Percentiles rank a stretch among this genome's conserved stretches.
Evolutionary conservation across 495 filamentous ascomycete genomes (phyloP).

Genomic region (Aspergillus campestris): DNA sequence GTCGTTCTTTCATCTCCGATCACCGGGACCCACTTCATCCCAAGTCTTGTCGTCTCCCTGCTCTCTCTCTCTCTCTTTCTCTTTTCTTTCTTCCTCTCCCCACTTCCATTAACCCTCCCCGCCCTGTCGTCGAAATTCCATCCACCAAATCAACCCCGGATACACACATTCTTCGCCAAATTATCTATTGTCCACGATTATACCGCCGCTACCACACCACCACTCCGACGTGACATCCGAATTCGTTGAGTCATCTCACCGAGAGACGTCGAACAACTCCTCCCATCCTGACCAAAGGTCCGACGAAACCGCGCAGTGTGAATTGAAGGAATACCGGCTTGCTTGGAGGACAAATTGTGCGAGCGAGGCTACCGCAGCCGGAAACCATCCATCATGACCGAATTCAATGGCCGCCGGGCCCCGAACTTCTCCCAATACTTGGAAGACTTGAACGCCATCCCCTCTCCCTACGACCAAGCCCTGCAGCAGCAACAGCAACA

Average conservation of each 20-base stretch:
- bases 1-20: too few relatives aligned
- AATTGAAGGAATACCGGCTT: neutral
- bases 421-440: slow-evolving; percentile 85
- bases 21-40: too few relatives aligned
- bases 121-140: neutral
- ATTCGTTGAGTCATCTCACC: too few relatives aligned
- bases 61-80: neutral
- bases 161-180: too few relatives aligned
- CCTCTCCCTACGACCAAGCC: slow-evolving; percentile 56
- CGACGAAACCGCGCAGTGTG: too few relatives aligned
- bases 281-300: too few relatives aligned
- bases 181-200: too few relatives aligned
- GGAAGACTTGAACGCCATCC: slow-evolving; percentile 74
- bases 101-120: neutral
- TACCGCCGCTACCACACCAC: too few relatives aligned
- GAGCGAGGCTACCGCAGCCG: slow-evolving; percentile 8
- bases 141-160: too few relatives aligned
- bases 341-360: neutral
- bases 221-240: too few relatives aligned
- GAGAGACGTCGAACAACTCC: too few relatives aligned
- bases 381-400: slow-evolving; percentile 44
- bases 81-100: neutral
- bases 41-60: neutral
- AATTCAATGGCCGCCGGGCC: slow-evolving; percentile 59
- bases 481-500: slow-evolving; percentile 43